Percentiles rank a stretch among this genome's conserved stretches.
Evolutionary conservation across 208 protist genomes (phyloP).

Genomic region (Wallacemonas sp.): DNA sequence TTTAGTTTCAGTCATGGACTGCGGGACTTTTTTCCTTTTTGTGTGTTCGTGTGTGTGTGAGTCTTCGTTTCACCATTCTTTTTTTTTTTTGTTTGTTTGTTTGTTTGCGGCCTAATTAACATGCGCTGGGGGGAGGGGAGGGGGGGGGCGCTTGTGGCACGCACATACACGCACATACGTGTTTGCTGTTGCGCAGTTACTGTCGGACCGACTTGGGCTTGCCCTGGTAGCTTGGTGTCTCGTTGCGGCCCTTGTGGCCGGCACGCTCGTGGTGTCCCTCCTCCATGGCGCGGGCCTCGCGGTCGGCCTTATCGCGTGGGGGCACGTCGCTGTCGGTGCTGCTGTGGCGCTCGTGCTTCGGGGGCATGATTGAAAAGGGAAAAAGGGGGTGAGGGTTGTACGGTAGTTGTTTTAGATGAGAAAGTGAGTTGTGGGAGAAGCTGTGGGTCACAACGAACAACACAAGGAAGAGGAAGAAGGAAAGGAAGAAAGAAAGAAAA

Average conservation of each 20-base stretch:
- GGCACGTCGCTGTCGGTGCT: constrained; percentile 59
- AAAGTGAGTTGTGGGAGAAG: constrained; percentile 11
- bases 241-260: constrained; percentile 61
- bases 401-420: neutral
- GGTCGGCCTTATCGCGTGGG: constrained; percentile 79
- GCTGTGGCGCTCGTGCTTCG: constrained; percentile 35
- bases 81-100: constrained; percentile 3
- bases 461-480: constrained; percentile 11
- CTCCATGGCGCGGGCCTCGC: constrained; percentile 70
- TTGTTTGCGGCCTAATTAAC: neutral
- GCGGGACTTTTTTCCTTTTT: no score
- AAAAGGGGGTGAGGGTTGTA: neutral
- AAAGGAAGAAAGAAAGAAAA: neutral
- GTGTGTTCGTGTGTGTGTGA: constrained; percentile 11
- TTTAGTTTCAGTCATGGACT: no score
- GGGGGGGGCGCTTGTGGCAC: no score
- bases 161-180: neutral
- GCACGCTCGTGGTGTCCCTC: constrained; percentile 78
- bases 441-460: neutral
- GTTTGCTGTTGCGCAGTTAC: neutral
- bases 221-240: constrained; percentile 66
- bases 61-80: neutral
- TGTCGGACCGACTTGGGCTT: constrained; percentile 88
- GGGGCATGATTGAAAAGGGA: constrained; percentile 30
- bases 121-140: no score